Evolutionary conservation across 176 grass and related monocot genomes (phyloP).

Genomic region (Cenchrus americanus): DNA sequence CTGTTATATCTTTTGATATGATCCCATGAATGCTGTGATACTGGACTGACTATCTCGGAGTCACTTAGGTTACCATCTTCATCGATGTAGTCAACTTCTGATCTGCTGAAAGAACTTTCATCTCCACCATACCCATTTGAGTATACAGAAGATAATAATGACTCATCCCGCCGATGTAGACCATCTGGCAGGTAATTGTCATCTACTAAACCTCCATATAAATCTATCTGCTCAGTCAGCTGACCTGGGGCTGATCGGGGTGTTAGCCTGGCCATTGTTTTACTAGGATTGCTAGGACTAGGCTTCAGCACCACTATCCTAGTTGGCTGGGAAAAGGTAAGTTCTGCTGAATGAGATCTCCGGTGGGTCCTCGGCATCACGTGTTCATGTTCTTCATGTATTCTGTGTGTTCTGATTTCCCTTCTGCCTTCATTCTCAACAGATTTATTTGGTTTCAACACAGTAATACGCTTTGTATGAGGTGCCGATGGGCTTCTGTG

Average conservation of each 20-base stretch:
- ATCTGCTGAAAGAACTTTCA: constrained; percentile 82
- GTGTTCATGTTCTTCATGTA: constrained; percentile 44
- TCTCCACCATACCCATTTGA: constrained; percentile 95
- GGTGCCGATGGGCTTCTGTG: constrained; percentile 42
- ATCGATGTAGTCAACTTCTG: constrained; percentile 79
- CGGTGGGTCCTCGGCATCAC: constrained; percentile 42
- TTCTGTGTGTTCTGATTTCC: constrained; percentile 36
- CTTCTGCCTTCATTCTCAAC: constrained; percentile 56
- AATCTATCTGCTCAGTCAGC: neutral
- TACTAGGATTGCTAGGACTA: constrained; percentile 57
- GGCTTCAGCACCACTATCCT: constrained; percentile 92
- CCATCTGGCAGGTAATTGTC: constrained; percentile 29
- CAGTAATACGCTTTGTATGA: constrained; percentile 78
- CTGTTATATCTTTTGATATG: constrained; percentile 61
- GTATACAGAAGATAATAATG: constrained; percentile 79
- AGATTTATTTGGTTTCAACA: constrained; percentile 83
- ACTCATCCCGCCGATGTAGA: constrained; percentile 73
- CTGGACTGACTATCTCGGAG: constrained; percentile 65
- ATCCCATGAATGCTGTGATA: constrained; percentile 76
- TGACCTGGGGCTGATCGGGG: constrained; percentile 34
- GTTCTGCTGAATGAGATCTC: constrained; percentile 59
- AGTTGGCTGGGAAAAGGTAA: constrained; percentile 71
- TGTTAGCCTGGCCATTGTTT: constrained; percentile 50
- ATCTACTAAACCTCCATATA: constrained; percentile 46
- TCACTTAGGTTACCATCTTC: constrained; percentile 69